These are phyloP conservation scores for Metarhizium brunneum DNA, from an alignment of 2,329 filamentous ascomycete species.

Conservation along the genomic window DNA sequence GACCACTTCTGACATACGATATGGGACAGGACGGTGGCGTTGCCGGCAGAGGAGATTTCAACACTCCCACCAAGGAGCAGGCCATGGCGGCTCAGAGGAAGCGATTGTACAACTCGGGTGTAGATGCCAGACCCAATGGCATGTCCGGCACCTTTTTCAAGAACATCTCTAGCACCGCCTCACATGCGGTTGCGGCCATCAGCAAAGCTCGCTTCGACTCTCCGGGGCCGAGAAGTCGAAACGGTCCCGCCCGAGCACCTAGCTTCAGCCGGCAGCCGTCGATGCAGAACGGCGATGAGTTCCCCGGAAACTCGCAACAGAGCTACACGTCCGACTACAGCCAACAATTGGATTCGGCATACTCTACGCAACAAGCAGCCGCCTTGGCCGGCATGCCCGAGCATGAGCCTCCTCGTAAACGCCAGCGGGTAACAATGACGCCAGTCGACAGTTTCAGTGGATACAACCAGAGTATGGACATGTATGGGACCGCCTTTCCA, in stretches of 20 bases:
- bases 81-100: constrained; percentile 95
- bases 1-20: constrained; percentile 70
- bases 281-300: constrained; percentile 59
- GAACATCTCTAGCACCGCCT: constrained; percentile 89
- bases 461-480: constrained; percentile 38
- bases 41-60: constrained; percentile 65
- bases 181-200: constrained; percentile 88
- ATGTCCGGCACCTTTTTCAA: constrained; percentile 87
- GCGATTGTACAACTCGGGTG: constrained; percentile 66
- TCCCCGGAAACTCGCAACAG: constrained; percentile 72
- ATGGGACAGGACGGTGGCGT: constrained; percentile 67
- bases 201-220: constrained; percentile 94
- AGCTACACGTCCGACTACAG: constrained; percentile 70
- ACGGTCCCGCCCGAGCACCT: constrained; percentile 55
- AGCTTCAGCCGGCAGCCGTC: constrained; percentile 65
- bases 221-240: constrained; percentile 59
- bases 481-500: constrained; percentile 41
- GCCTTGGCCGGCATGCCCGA: constrained; percentile 37
- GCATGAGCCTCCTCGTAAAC: constrained; percentile 73
- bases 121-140: constrained; percentile 58
- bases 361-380: constrained; percentile 50
- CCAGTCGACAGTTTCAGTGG: constrained; percentile 50
- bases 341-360: constrained; percentile 62
- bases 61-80: constrained; percentile 97
- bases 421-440: constrained; percentile 50